A percentile compares a stretch with the other conserved stretches of the same genome.
phyloP scores from a whole-genome alignment of 129 eudicot species.

The Deinandra increscens region DNA sequence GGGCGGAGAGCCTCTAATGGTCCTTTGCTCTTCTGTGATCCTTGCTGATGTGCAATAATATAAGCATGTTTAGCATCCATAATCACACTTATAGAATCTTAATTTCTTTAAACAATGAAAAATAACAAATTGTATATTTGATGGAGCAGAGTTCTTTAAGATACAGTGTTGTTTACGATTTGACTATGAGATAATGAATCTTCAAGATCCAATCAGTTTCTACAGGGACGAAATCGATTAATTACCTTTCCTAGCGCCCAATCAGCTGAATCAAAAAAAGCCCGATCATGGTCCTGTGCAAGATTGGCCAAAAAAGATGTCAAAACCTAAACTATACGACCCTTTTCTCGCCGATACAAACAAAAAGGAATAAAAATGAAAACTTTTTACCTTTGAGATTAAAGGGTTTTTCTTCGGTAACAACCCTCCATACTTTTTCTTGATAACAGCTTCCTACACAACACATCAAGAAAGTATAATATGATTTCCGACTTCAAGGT shows the following conservation, averaged over 20 bases:
- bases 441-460: constrained; percentile 62
- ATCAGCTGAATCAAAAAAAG: constrained; percentile 94
- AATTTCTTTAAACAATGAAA: background rate
- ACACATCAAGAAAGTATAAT: background rate
- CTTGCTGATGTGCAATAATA: constrained; percentile 45
- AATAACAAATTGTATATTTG: background rate
- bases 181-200: background rate
- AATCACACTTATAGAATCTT: background rate
- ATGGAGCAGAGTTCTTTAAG: background rate
- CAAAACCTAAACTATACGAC: background rate
- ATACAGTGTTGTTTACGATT: background rate
- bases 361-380: background rate
- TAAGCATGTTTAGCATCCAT: constrained; percentile 15
- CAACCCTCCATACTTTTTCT: constrained; percentile 95
- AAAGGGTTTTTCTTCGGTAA: constrained; percentile 71
- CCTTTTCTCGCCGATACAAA: constrained; percentile 3
- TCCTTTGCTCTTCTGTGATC: constrained; percentile 70
- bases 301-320: constrained; percentile 26
- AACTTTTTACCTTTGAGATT: constrained; percentile 65
- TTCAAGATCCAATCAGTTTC: background rate
- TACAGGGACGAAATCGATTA: background rate
- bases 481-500: background rate
- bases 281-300: constrained; percentile 81
- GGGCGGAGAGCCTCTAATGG: constrained; percentile 95
- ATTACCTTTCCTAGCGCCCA: constrained; percentile 95